Base-by-base conservation (phyloP, 345 rosid genomes). In the Eucalyptus viminalis region DNA sequence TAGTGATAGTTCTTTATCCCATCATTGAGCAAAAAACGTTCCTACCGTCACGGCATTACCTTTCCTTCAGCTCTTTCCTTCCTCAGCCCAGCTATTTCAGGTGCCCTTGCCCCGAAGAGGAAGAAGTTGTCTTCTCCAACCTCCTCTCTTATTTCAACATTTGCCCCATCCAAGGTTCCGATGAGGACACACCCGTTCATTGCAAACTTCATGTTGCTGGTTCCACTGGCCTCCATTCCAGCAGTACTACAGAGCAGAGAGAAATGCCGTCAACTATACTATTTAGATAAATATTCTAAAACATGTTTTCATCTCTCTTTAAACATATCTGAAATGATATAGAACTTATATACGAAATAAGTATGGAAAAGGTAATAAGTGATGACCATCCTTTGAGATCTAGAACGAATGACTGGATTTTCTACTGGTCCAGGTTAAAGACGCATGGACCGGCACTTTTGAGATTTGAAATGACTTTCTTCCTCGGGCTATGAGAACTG, bases 201-300 rank as follows among this genome's bases (percentile, higher is more conserved):
- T 22, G 92, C 92, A 89, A 94, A 94, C 92, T 94, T 94, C 93
- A 93, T 94, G 87, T 94, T 93, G 92, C 95, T 94, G 19, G 94
- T 94, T 85, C 93, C 95, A 87, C 94, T 94, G 25, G 96, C 96
- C 90, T 94, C 94, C 95, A 93, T 93, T 87, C 95, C 94, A 80
- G 94, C 93, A 3, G 93, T 94, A 88, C 96, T 94, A 76, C 16
- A 45, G 87, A 14, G 65, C 17, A n/a, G 65, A 15, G 60, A 69
- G 53, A 44, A 49, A 86, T 50, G 88, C 8, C 3, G 40, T 86
- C 81, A 14, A 50, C 49, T 11, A 56, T 19, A 49, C 62, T 22
- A 31, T 51, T 86, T 50, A 29, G 27, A 37, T 19, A 43, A 14
- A n/a, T 50, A 86, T 76, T 37, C 83, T 37, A 37, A 37, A 25